These are phyloP conservation scores for Yamadazyma spencermartinsiae DNA, from an alignment of 1,139 yeast genomes.

Conservation along the genomic window DNA sequence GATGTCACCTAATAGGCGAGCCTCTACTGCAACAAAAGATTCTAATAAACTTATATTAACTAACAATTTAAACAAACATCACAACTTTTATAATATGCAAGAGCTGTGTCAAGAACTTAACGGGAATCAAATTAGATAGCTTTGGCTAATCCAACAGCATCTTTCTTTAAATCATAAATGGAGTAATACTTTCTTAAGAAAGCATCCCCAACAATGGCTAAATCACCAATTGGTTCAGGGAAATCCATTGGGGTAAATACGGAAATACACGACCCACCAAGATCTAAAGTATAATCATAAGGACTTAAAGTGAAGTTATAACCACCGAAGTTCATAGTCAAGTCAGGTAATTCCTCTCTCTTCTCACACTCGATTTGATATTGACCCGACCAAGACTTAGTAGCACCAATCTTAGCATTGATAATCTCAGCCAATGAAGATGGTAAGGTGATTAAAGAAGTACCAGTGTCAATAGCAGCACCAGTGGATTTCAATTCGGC, in stretches of 20 bases:
- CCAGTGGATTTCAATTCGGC: constrained; percentile 83
- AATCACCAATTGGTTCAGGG: constrained; percentile 95
- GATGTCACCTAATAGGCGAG: too few relatives aligned
- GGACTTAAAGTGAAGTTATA: constrained; percentile 87
- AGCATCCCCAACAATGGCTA: constrained; percentile 95
- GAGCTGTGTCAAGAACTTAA: too few relatives aligned
- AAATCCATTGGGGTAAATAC: constrained; percentile 97
- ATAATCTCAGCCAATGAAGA: constrained; percentile 92
- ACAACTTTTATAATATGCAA: too few relatives aligned
- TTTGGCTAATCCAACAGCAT: constrained; percentile 91
- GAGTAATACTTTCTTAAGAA: constrained; percentile 95
- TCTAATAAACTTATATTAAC: background rate
- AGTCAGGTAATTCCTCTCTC: constrained; percentile 82
- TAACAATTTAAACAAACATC: background rate
- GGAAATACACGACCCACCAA: constrained; percentile 91
- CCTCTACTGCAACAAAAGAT: too few relatives aligned
- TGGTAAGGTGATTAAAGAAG: constrained; percentile 92
- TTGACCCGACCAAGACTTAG: constrained; percentile 96
- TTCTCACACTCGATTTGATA: constrained; percentile 85
- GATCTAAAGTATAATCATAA: constrained; percentile 89
- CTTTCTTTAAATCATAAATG: constrained; percentile 82
- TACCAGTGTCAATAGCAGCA: constrained; percentile 98
- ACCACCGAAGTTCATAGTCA: constrained; percentile 86
- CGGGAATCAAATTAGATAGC: constrained; percentile 33
- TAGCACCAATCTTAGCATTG: constrained; percentile 95